Evolutionary conservation across 192 early-diverging fungal genomes (phyloP).

Genomic region (Spizellomyces punctatus): DNA sequence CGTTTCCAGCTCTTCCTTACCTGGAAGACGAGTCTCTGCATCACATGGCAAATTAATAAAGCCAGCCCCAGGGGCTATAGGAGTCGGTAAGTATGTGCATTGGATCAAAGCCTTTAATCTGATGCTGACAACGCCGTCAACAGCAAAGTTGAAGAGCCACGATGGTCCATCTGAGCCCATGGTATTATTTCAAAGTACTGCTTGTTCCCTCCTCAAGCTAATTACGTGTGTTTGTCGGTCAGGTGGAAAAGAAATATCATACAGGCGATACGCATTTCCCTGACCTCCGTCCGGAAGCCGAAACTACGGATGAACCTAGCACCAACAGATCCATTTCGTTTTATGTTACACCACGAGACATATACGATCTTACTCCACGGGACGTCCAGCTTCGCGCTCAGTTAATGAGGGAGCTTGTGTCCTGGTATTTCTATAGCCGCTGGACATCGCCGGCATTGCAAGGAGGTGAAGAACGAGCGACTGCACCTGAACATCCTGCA

Average conservation of each 20-base stretch:
- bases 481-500: not conserved
- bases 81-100: not conserved
- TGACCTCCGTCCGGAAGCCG: not conserved
- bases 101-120: not conserved
- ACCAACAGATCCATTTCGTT: not conserved
- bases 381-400: not conserved
- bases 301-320: not conserved
- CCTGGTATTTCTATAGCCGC: conserved; percentile 22
- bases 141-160: conserved; percentile 26
- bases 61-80: conserved; percentile 10
- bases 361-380: not conserved
- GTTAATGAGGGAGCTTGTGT: conserved; percentile 23
- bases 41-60: not conserved
- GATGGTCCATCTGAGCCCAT: conserved; percentile 21
- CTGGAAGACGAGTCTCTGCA: no score
- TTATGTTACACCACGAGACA: not conserved
- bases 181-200: not conserved
- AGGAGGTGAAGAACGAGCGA: not conserved
- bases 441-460: not conserved
- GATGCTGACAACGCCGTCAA: not conserved
- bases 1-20: not conserved
- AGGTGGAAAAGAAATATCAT: conserved; percentile 6
- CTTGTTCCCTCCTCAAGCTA: not conserved
- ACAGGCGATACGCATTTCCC: conserved; percentile 17
- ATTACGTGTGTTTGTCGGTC: not conserved